Conservation (phyloP, 2,329 filamentous ascomycete genomes). For the Tolypocladium album region DNA sequence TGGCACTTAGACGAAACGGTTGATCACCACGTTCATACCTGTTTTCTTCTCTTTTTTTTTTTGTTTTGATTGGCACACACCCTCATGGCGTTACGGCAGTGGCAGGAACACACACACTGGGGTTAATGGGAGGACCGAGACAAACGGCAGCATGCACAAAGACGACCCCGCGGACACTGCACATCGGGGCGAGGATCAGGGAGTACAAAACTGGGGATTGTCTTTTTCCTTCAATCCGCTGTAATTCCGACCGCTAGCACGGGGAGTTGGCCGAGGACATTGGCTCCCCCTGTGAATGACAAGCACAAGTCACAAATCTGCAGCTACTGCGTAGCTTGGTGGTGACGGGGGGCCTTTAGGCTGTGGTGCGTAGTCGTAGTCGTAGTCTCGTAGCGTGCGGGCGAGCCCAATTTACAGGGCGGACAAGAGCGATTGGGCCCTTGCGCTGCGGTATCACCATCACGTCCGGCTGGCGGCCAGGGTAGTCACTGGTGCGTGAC, state of each 20-base stretch:
- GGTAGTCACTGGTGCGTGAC: not conserved
- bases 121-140: not conserved
- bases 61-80: not conserved
- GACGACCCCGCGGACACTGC: not conserved
- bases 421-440: not conserved
- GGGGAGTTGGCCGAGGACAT: not conserved
- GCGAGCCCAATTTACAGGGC: not conserved
- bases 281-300: not conserved
- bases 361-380: not conserved
- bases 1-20: not conserved
- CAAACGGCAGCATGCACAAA: not conserved
- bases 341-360: not conserved
- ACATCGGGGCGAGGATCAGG: not conserved
- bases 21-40: not conserved
- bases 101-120: not conserved
- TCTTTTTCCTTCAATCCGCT: not conserved
- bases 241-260: not conserved
- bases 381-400: too few species aligned
- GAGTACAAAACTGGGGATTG: not conserved
- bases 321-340: not conserved
- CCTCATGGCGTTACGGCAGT: conserved; percentile 1
- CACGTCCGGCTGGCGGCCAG: not conserved
- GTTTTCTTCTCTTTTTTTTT: not conserved
- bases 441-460: not conserved
- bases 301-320: not conserved